These are phyloP conservation scores for Neurospora tetrasperma DNA, from an alignment of 495 filamentous ascomycete genomes.

Conservation along the genomic window DNA sequence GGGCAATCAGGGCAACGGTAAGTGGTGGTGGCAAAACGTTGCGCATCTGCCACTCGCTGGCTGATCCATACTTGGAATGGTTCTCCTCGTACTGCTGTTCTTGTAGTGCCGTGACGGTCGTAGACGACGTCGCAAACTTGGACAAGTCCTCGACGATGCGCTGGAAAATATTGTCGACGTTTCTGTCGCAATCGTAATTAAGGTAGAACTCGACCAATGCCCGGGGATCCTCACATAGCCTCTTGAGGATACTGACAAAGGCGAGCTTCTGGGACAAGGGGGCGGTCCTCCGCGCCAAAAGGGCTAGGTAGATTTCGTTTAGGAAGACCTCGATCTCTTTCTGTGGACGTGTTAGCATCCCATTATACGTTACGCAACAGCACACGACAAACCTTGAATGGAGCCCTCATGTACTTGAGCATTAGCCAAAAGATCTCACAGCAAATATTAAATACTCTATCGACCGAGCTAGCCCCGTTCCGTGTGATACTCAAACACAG, in stretches of 20 bases:
- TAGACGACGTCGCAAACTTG: constrained; percentile 63
- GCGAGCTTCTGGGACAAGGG: constrained; percentile 86
- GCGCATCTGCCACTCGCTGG: constrained; percentile 68
- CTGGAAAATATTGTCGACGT: constrained; percentile 96
- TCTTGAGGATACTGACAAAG: constrained; percentile 75
- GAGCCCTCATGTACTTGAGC: constrained; percentile 83
- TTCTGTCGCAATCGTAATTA: constrained; percentile 95
- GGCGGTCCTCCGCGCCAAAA: constrained; percentile 78
- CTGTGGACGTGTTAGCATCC: constrained; percentile 29
- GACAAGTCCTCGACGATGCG: constrained; percentile 88
- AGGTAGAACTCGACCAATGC: constrained; percentile 93
- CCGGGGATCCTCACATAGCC: constrained; percentile 73
- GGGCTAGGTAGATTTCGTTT: constrained; percentile 93
- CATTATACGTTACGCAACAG: no score
- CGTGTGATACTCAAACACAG: constrained; percentile 87
- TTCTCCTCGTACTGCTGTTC: constrained; percentile 79
- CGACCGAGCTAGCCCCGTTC: constrained; percentile 88
- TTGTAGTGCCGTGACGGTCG: constrained; percentile 60
- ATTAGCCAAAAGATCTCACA: constrained; percentile 98
- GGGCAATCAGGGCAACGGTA: constrained; percentile 61
- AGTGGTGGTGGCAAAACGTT: constrained; percentile 79
- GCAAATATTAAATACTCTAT: constrained; percentile 84
- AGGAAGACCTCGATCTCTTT: constrained; percentile 98
- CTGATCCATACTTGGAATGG: constrained; percentile 46
- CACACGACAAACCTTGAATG: constrained; percentile 72